Evolutionary conservation across 2,329 filamentous ascomycete genomes (phyloP).

Genomic region (Paecilomyces variotii): DNA sequence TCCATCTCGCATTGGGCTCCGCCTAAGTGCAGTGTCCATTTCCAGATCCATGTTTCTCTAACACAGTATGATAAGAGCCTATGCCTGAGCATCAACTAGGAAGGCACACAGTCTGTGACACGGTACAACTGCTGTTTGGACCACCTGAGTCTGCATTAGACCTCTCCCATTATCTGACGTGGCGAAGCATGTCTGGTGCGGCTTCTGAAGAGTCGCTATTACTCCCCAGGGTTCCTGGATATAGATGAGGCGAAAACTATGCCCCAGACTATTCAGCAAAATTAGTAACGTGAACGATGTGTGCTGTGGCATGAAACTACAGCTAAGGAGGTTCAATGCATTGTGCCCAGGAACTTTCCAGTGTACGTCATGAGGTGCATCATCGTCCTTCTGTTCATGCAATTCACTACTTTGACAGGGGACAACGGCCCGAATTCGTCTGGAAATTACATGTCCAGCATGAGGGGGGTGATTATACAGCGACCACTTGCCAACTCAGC

Average conservation of each 20-base stretch:
- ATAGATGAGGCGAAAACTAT: constrained; percentile 13
- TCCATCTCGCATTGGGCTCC: constrained; percentile 30
- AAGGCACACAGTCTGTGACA: constrained; percentile 27
- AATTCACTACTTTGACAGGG: not conserved
- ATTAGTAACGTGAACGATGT: not conserved
- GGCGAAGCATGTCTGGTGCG: constrained; percentile 29
- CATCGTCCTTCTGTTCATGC: not conserved
- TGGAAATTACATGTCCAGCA: not conserved
- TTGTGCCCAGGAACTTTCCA: not conserved
- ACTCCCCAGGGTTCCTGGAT: constrained; percentile 16
- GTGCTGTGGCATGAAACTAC: not conserved
- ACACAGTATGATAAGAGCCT: constrained; percentile 24
- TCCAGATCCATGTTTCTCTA: constrained; percentile 17
- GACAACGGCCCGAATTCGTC: not conserved
- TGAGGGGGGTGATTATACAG: not conserved
- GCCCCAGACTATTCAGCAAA: not conserved
- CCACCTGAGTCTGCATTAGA: constrained; percentile 32
- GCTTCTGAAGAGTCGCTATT: constrained; percentile 12
- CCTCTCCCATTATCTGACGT: constrained; percentile 33
- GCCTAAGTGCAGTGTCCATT: constrained; percentile 29
- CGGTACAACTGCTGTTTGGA: constrained; percentile 24
- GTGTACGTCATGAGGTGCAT: constrained; percentile 5
- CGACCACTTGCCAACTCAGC: not conserved
- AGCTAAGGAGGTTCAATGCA: not conserved
- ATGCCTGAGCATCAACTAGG: constrained; percentile 18